A percentile compares a stretch with the other conserved stretches of the same genome.
Evolutionary conservation across 2,329 filamentous ascomycete genomes (phyloP).

Genomic region (Orbilia blumenaviensis): DNA sequence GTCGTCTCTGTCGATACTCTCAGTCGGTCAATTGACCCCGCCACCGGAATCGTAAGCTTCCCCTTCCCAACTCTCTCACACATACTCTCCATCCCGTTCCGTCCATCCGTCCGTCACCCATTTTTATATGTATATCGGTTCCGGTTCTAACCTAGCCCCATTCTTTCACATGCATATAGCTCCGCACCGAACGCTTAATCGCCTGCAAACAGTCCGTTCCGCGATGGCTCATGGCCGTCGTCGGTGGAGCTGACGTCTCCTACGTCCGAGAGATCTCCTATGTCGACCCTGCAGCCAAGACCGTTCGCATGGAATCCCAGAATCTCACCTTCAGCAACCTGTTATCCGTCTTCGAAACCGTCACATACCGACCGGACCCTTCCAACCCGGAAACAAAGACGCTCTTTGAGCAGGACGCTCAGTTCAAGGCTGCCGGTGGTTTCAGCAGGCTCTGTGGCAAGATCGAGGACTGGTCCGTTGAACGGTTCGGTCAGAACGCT

Average conservation of each 20-base stretch:
- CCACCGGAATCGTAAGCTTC: constrained; percentile 72
- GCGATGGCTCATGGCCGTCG: constrained; percentile 80
- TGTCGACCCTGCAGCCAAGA: constrained; percentile 82
- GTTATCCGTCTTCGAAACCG: constrained; percentile 90
- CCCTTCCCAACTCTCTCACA: too few species aligned
- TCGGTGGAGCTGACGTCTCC: constrained; percentile 81
- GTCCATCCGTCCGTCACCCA: neutral
- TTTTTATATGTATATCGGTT: constrained; percentile 1
- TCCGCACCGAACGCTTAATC: constrained; percentile 76
- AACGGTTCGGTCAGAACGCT: constrained; percentile 90
- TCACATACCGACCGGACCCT: constrained; percentile 76
- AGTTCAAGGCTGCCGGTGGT: constrained; percentile 91
- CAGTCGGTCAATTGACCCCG: constrained; percentile 72
- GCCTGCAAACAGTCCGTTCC: constrained; percentile 74
- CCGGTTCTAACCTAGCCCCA: constrained; percentile 25
- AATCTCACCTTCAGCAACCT: constrained; percentile 95
- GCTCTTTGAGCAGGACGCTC: constrained; percentile 85
- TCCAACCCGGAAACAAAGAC: constrained; percentile 70
- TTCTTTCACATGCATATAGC: constrained; percentile 63
- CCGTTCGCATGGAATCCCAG: constrained; percentile 94
- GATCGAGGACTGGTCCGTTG: constrained; percentile 91
- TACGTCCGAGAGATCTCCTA: constrained; percentile 96
- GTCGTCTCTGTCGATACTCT: constrained; percentile 95
- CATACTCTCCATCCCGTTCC: too few species aligned
- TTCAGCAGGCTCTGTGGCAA: constrained; percentile 98